phyloP scores from a whole-genome alignment of 805 yeast genomes.

The Candida vartiovaarae region DNA sequence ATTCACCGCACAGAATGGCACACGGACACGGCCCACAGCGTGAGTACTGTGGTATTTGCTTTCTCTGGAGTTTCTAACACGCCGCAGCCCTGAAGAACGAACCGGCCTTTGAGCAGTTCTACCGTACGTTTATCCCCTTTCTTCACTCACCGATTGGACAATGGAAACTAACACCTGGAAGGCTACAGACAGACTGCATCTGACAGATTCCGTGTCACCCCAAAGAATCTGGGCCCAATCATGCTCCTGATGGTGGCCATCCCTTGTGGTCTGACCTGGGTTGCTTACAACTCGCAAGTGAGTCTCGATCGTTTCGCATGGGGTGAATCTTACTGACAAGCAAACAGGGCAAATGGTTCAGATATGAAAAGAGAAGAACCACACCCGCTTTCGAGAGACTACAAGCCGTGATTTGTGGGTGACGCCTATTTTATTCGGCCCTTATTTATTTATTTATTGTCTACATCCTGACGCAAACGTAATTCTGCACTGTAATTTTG shows the following conservation, averaged over 20 bases:
- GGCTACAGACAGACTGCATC: constrained; percentile 20
- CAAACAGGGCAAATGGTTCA: constrained; percentile 17
- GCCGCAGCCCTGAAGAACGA: constrained; percentile 18
- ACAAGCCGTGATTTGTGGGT: constrained; percentile 7
- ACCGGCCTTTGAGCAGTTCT: constrained; percentile 22
- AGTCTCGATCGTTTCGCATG: neutral
- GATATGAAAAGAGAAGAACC: constrained; percentile 18
- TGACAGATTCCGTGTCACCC: constrained; percentile 19
- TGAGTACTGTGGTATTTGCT: neutral
- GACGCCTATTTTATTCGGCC: neutral
- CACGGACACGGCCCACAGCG: constrained; percentile 12
- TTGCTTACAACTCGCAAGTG: constrained; percentile 18
- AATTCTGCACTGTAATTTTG: neutral
- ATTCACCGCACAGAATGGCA: constrained; percentile 3
- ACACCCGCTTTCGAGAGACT: constrained; percentile 19
- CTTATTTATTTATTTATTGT: neutral
- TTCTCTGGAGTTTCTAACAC: constrained; percentile 5
- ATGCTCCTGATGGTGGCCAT: constrained; percentile 14
- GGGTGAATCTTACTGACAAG: neutral
- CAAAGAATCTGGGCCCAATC: constrained; percentile 17
- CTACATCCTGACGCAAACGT: neutral
- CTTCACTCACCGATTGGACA: neutral
- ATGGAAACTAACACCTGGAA: constrained; percentile 3
- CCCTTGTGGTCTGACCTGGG: constrained; percentile 18
- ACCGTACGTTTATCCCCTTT: constrained; percentile 12